These are phyloP conservation scores for Diaporthe aspalathi DNA, from an alignment of 2,329 filamentous ascomycete genomes.

Conservation along the genomic window DNA sequence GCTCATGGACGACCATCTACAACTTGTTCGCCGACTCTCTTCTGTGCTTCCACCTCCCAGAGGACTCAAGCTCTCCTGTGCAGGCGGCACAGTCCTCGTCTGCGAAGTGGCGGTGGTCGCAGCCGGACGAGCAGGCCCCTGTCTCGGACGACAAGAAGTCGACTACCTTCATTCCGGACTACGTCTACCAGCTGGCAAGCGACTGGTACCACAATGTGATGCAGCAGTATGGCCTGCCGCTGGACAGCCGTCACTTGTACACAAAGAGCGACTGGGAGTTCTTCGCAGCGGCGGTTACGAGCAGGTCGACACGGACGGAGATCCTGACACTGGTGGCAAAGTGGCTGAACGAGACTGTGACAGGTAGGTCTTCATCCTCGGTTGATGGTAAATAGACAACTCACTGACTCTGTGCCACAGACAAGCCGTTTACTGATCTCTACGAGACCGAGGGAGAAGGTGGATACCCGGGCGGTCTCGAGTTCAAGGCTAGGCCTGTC, in stretches of 20 bases:
- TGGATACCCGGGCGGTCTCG: constrained; percentile 74
- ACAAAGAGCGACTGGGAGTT: constrained; percentile 94
- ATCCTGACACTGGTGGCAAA: constrained; percentile 79
- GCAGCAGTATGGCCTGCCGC: constrained; percentile 83
- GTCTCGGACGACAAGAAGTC: constrained; percentile 41
- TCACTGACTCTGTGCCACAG: constrained; percentile 49
- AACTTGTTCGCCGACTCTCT: constrained; percentile 81
- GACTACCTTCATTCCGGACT: constrained; percentile 73
- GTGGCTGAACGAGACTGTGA: constrained; percentile 87
- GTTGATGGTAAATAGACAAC: not conserved
- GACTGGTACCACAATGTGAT: constrained; percentile 83
- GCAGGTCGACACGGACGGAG: constrained; percentile 73
- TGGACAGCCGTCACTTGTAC: constrained; percentile 85
- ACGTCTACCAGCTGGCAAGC: constrained; percentile 82
- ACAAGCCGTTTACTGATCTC: constrained; percentile 83
- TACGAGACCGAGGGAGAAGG: constrained; percentile 84
- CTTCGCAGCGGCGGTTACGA: constrained; percentile 84
- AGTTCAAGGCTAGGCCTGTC: constrained; percentile 85
- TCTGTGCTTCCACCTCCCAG: constrained; percentile 78
- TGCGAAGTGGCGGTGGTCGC: constrained; percentile 38
- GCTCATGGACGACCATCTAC: constrained; percentile 85
- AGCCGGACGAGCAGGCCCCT: constrained; percentile 39
- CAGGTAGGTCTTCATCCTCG: constrained; percentile 54
- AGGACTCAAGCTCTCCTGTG: constrained; percentile 32
- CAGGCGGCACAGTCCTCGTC: constrained; percentile 9